phyloP scores from a whole-genome alignment of 2,329 filamentous ascomycete species.

The Aspergillus sp. region DNA sequence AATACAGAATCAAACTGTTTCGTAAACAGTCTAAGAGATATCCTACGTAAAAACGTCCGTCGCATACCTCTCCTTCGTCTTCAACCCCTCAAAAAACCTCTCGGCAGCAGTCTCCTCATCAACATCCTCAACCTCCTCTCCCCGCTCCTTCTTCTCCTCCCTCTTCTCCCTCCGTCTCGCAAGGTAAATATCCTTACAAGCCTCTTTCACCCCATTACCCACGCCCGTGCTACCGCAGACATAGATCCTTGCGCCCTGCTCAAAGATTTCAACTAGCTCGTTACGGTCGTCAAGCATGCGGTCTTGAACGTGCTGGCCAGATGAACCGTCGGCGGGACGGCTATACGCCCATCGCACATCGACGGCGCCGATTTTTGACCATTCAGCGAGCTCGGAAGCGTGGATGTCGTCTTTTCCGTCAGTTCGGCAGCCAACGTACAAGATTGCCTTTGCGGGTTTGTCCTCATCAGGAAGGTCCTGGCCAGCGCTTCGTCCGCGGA shows the following conservation, averaged over 20 bases:
- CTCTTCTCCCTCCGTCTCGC: slow-evolving; percentile 24
- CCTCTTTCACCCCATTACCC: slow-evolving; percentile 43
- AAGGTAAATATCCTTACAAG: slow-evolving; percentile 30
- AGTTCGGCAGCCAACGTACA: slow-evolving; percentile 32
- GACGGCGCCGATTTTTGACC: slow-evolving; percentile 57
- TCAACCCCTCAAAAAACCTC: slow-evolving; percentile 21
- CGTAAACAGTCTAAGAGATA: not conserved
- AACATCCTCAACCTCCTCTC: slow-evolving; percentile 26
- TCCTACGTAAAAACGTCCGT: slow-evolving; percentile 51
- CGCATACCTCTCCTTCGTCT: slow-evolving; percentile 49
- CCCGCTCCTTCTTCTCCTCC: slow-evolving; percentile 25
- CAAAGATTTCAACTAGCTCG: slow-evolving; percentile 41
- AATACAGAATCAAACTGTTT: no score
- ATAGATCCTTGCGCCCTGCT: slow-evolving; percentile 51
- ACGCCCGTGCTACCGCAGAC: slow-evolving; percentile 57
- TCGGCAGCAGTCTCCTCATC: slow-evolving; percentile 23
- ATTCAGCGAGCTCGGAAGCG: slow-evolving; percentile 39
- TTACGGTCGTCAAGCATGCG: slow-evolving; percentile 43
- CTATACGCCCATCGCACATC: slow-evolving; percentile 57
- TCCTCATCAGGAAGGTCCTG: slow-evolving; percentile 7
- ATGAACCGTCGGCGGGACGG: slow-evolving; percentile 38
- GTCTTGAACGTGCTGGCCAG: slow-evolving; percentile 50
- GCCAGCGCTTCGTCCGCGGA: slow-evolving; percentile 17
- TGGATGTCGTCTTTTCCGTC: slow-evolving; percentile 32
- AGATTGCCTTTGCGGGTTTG: slow-evolving; percentile 25